These are phyloP conservation scores for Lotmaria passim DNA, from an alignment of 208 protist genomes.

Conservation along the genomic window DNA sequence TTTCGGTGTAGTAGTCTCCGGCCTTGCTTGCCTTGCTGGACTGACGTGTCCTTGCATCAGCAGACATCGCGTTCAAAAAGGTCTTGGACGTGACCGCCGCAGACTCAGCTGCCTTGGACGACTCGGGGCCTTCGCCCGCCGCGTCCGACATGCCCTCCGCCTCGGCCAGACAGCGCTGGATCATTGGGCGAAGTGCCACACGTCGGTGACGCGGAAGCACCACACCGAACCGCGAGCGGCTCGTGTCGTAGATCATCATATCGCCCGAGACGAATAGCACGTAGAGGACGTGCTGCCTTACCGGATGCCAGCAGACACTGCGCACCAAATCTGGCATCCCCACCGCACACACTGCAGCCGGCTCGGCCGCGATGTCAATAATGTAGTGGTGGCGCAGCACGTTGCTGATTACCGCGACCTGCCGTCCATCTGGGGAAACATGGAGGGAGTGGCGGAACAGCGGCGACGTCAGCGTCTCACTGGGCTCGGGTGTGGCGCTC, in stretches of 20 bases:
- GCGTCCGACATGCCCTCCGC: not conserved
- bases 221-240: slow-evolving; percentile 38
- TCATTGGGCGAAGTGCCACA: slow-evolving; percentile 24
- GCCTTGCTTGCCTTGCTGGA: not conserved
- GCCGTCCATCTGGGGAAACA: slow-evolving; percentile 52
- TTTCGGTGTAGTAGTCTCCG: not conserved
- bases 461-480: slow-evolving; percentile 1
- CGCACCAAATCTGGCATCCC: slow-evolving; percentile 57
- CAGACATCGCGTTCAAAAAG: not conserved
- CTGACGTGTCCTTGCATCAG: not conserved
- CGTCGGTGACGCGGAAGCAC: slow-evolving; percentile 37
- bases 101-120: not conserved
- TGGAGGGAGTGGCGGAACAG: slow-evolving; percentile 56
- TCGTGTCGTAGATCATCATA: slow-evolving; percentile 52
- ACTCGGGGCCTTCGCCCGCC: not conserved
- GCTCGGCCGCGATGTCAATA: slow-evolving; percentile 47
- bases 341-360: slow-evolving; percentile 58
- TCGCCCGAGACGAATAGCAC: slow-evolving; percentile 54
- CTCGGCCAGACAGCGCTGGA: slow-evolving; percentile 29
- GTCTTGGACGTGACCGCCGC: not conserved
- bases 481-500: not conserved
- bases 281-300: slow-evolving; percentile 36
- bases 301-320: slow-evolving; percentile 73
- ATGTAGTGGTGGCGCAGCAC: slow-evolving; percentile 58
- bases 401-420: slow-evolving; percentile 68